Evolutionary conservation across 441 rosid genomes (phyloP).

Genomic region (Omphalea diandra): DNA sequence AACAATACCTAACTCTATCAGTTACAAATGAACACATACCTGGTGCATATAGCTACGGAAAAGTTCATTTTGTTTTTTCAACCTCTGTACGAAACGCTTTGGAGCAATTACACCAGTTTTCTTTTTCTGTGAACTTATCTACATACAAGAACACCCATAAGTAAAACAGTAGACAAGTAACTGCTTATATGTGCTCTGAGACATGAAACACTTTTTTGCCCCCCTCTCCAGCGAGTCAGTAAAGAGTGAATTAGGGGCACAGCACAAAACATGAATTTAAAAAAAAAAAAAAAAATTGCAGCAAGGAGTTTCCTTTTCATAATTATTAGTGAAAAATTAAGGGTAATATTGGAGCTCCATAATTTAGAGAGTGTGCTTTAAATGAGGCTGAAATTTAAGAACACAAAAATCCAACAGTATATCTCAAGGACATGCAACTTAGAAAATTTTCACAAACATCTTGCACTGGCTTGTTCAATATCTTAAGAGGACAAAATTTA

Average conservation of each 20-base stretch:
- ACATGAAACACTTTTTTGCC: background rate
- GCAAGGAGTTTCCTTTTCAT: background rate
- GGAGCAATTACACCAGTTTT: slow-evolving; percentile 99
- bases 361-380: background rate
- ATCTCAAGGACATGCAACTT: background rate
- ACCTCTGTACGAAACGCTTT: slow-evolving; percentile 92
- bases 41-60: slow-evolving; percentile 99
- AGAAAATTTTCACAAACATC: background rate
- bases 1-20: background rate
- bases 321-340: background rate
- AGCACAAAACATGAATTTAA: background rate
- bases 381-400: background rate
- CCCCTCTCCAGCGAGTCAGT: background rate
- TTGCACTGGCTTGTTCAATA: slow-evolving; percentile 3
- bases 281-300: background rate
- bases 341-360: background rate
- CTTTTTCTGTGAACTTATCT: slow-evolving; percentile 99
- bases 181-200: background rate
- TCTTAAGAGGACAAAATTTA: background rate
- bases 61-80: slow-evolving; percentile 98
- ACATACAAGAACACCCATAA: slow-evolving; percentile 21
- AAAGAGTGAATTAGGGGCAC: background rate
- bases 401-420: background rate
- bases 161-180: slow-evolving; percentile 19
- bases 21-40: slow-evolving; percentile 40